Base-by-base conservation (phyloP, 2,329 filamentous ascomycete genomes). In the Bisporella sp. region DNA sequence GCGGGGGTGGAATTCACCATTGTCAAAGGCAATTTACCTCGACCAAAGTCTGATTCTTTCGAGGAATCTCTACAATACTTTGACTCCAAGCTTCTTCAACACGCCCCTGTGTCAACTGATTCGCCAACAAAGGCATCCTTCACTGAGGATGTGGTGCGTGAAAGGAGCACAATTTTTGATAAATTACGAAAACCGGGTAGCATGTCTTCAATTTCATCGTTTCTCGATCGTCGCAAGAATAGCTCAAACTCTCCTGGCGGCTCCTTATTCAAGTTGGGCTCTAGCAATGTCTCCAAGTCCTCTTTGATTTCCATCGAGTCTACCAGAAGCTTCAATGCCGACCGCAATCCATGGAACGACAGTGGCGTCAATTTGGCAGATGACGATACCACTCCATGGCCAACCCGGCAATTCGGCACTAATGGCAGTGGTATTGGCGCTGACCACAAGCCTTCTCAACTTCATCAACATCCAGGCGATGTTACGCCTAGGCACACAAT, bases 1-100 rank as follows among this genome's bases (percentile, higher is more conserved):
- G 86, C 90, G 44, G 87, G 88, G n/a, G 81, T 96, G n/a, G 89
- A 97, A 62, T 80, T 85, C 7, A 87, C 80, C 51, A 84, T 90
- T 41, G 84, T 97, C 63, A 95, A 95, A 68, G 93, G 93, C 47
- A 85, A 89, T n/a, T 93, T 97, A 57, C 90, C 92, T 21, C 87
- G 93, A n/a, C 93, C 93, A 56, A 96, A 97, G 73, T 97, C 93
- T 1, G 93, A 99, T 68, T 96, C 93, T 0, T 99, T 99, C 58
- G 93, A 99, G 67, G 92, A 99, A 62, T 95, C 92, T 6, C 77
- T 97, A 47, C 92, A 91, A 51, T 97, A 91, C 73, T 99, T 99
- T 64, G 89, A 96, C 66, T 96, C 92, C 2, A 97, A 96, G 72
- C 79, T 99, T 43, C 79, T 99, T 48, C 93, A 97, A 69, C 90